Conservation (phyloP, 306 rosid species). For the Lathyrus oleraceus region DNA sequence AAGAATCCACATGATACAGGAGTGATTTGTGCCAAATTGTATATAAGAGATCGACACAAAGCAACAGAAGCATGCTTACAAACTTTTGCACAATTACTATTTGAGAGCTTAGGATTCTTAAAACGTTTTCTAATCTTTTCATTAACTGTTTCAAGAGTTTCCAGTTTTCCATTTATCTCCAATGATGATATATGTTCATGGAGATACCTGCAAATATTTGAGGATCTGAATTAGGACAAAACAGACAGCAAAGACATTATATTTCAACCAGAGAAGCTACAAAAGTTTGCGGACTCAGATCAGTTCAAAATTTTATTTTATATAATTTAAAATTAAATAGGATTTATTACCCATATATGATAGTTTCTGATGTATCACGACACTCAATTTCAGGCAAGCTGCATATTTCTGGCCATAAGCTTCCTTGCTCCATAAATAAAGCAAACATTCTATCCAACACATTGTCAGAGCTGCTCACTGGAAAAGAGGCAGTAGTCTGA, state of each 20-base stretch:
- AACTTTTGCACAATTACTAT: conserved; percentile 74
- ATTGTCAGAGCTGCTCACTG: conserved; percentile 57
- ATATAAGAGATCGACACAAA: conserved; percentile 87
- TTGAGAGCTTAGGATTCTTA: conserved; percentile 82
- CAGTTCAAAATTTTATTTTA: neutral
- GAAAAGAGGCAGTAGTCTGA: conserved; percentile 49
- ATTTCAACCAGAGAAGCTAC: conserved; percentile 25
- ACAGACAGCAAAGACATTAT: conserved; percentile 10
- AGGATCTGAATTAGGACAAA: conserved; percentile 34
- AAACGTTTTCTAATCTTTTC: conserved; percentile 95
- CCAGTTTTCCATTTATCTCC: conserved; percentile 79
- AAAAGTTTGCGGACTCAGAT: conserved; percentile 29
- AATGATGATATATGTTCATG: conserved; percentile 67
- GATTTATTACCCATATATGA: conserved; percentile 72
- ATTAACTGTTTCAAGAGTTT: conserved; percentile 85
- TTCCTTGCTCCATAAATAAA: conserved; percentile 94
- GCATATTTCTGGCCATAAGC: conserved; percentile 93
- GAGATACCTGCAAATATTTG: conserved; percentile 66
- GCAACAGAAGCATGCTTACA: conserved; percentile 91
- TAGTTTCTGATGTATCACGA: conserved; percentile 65
- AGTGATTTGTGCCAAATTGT: conserved; percentile 75
- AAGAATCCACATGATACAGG: conserved; percentile 48
- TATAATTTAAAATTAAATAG: neutral
- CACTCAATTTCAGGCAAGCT: conserved; percentile 75
- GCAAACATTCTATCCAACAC: conserved; percentile 78